Evolutionary conservation across 2,329 filamentous ascomycete species (phyloP), one percentile per base, ranked within the genome.

Genomic region (Verruconis gallopava): DNA sequence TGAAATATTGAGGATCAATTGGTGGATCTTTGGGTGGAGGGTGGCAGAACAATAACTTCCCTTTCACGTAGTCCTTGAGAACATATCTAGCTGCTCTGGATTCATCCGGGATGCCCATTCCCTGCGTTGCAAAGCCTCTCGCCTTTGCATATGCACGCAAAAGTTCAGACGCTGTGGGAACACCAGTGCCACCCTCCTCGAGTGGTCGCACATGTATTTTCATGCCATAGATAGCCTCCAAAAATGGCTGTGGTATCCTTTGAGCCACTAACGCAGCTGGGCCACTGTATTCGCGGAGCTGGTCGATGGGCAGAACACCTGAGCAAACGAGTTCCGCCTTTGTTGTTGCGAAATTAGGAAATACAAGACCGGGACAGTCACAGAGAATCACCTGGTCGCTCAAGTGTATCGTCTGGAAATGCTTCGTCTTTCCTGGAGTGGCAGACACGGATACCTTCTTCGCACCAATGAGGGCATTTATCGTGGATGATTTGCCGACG

Each of bases 381-480:
- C 91, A 96, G 4, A 98, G 75, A 37, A 96, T 74, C 48, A 98
- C 85, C 45, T 79, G 77, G 1, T 91, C 82, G 45, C 83, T 91
- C 21, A 98, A 75, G 58, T 95, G 88, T 45, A 98, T 91, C 1
- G 91, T 98, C 62, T 98, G 91, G 67, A 98, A 98, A 56, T 98
- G 91, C 68, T 98, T 98, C 12, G 91, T 98, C 67, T 98, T 98
- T 59, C 91, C 91, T 3, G 91, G 91, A 1, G 91, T 98, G 12
- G 89, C 81, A 13, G 91, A 98, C 30, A 98, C 93, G 0, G 89
- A 96, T 4, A 98, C 91, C 66, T 96, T 98, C 68, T 96, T 98
- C 43, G 91, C 80, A 39, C 93, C 93, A 45, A 96, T 88, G n/a
- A 98, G 74, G 33, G 91, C 89, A 66, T 98, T 98, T 71, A 98